Evolutionary conservation across 805 yeast genomes (phyloP), one percentile per base, ranked within the genome.

Genomic region (Suhomyces canberraensis): DNA sequence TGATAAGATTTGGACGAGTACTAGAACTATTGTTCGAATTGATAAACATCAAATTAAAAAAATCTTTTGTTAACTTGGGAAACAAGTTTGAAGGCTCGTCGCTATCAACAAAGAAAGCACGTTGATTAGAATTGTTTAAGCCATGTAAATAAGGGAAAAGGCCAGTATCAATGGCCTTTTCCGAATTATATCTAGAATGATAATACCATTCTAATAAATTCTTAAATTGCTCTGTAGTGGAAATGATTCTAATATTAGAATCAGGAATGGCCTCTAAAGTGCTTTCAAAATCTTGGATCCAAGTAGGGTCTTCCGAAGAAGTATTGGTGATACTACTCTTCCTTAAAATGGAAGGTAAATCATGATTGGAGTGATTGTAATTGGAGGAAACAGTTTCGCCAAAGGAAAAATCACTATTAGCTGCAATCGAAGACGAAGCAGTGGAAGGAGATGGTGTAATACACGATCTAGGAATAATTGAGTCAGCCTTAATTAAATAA

Each of bases 141-240:
- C 67, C 68, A 44, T 63, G 67, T 29, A 64, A 50, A 40, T 56
- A 63, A 2, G 70, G 70, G 37, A 64, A 63, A 45, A 63, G 37
- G 7, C 17, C n/a, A 8, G 26, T 20, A 20, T 21, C 15, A 16
- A 26, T 16, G 26, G 22, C 9, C 25, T 21, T 13, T 15, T 31
- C 19, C n/a, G 9, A 8, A 15, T 14, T n/a, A 18, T 36, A 39
- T 14, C 48, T 24, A 2, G 26, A 21, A 8, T 18, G 21, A 25
- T 44, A 44, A 29, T 44, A 44, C 31, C 30, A 39, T 16, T 44
- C 28, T 14, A 41, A 25, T 30, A 44, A 35, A 4, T 28, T 6
- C 8, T 19, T 11, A 16, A 44, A 32, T 13, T 41, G 38, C 8
- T 21, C 20, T 13, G 41, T 33, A 21, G 35, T 27, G n/a, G 36